Conservation (phyloP, 768 basidiomycete genomes). For the Lentinula lateritia region DNA sequence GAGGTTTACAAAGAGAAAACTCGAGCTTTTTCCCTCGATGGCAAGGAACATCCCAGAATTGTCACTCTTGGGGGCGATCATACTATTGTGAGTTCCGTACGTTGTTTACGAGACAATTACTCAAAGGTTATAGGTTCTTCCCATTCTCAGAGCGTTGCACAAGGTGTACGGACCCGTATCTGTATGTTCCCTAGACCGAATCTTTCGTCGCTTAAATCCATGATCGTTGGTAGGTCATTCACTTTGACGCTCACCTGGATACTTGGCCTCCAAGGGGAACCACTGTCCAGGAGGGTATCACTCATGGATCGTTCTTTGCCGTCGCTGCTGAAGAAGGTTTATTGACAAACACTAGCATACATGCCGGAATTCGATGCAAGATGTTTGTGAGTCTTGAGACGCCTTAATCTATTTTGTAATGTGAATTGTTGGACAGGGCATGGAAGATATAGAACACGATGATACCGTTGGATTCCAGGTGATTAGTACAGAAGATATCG, state of each 20-base stretch:
- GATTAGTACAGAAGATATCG: constrained; percentile 59
- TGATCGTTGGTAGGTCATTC: constrained; percentile 46
- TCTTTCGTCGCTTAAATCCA: constrained; percentile 56
- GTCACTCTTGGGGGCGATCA: constrained; percentile 69
- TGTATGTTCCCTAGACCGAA: constrained; percentile 44
- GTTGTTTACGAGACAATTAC: background rate
- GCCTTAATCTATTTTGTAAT: constrained; percentile 8
- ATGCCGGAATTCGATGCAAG: constrained; percentile 67
- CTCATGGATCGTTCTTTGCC: constrained; percentile 67
- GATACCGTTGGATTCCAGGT: constrained; percentile 54
- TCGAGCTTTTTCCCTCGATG: constrained; percentile 40
- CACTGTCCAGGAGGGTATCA: constrained; percentile 45
- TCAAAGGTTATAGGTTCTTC: constrained; percentile 35
- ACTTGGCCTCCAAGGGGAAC: constrained; percentile 39
- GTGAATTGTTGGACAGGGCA: constrained; percentile 27
- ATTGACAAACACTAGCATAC: constrained; percentile 56
- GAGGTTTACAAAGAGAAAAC: constrained; percentile 18
- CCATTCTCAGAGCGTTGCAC: constrained; percentile 62
- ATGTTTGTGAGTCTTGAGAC: constrained; percentile 20
- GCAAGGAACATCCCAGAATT: constrained; percentile 56
- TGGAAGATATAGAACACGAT: constrained; percentile 47
- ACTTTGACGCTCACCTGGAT: constrained; percentile 64
- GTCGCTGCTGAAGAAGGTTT: constrained; percentile 55
- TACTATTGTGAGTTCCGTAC: constrained; percentile 41
- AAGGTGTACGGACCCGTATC: constrained; percentile 63